Percentiles rank a stretch among this genome's conserved stretches.
Conservation (phyloP, 2,329 filamentous ascomycete genomes). For the Metarhizium robertsii region DNA sequence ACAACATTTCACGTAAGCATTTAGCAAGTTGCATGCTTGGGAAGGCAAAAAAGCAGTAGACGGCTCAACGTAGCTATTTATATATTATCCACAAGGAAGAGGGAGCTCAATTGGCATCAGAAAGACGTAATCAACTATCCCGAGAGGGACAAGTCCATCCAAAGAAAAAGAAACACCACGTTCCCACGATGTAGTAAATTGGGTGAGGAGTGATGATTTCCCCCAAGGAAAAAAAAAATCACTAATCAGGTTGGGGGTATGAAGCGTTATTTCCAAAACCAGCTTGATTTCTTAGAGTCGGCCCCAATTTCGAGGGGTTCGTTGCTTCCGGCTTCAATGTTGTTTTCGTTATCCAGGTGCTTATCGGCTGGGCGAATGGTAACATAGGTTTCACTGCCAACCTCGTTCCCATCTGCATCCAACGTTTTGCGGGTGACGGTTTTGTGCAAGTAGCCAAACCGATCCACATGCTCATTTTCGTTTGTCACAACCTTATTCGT, state of each 20-base stretch:
- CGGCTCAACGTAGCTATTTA: not conserved
- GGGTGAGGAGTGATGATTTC: not conserved
- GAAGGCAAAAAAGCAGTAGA: not conserved
- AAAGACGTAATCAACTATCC: not conserved
- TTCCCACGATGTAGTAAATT: not conserved
- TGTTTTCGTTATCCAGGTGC: constrained; percentile 8
- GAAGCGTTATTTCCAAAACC: constrained; percentile 29
- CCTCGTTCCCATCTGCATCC: constrained; percentile 31
- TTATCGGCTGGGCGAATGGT: constrained; percentile 20
- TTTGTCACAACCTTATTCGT: constrained; percentile 24
- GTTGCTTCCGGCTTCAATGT: constrained; percentile 1
- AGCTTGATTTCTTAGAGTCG: constrained; percentile 21
- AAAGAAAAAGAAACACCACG: not conserved
- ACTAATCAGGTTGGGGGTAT: not conserved
- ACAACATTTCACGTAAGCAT: not conserved
- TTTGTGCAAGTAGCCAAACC: constrained; percentile 31
- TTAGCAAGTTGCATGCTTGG: not conserved
- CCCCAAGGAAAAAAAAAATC: not conserved
- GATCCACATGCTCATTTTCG: constrained; percentile 33
- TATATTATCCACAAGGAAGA: not conserved
- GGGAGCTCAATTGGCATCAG: not conserved
- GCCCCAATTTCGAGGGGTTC: not conserved
- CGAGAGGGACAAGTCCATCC: not conserved
- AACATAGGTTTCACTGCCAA: constrained; percentile 28
- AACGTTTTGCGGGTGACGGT: constrained; percentile 30